Evolutionary conservation across 768 basidiomycete species (phyloP).

Genomic region (Leccinum variicolor): DNA sequence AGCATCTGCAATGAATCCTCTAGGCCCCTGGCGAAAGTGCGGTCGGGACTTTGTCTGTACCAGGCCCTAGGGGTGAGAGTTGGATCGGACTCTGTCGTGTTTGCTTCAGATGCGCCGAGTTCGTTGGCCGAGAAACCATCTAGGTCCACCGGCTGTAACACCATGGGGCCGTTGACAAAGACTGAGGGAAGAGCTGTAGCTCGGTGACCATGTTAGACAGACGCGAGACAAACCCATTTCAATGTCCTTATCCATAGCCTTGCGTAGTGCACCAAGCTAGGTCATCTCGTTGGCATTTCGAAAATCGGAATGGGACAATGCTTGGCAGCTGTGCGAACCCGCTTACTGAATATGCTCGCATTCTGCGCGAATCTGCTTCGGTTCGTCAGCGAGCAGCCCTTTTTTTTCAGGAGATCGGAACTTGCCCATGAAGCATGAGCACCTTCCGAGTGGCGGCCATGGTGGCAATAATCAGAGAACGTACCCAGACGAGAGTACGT

Average conservation of each 20-base stretch:
- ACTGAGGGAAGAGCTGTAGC: slow-evolving; percentile 39
- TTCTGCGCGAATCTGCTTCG: slow-evolving; percentile 66
- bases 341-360: slow-evolving; percentile 64
- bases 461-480: neutral
- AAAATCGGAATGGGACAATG: neutral
- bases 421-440: slow-evolving; percentile 47
- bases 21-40: slow-evolving; percentile 51
- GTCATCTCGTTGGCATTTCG: neutral
- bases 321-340: slow-evolving; percentile 40
- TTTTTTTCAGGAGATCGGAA: neutral
- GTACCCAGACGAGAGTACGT: neutral
- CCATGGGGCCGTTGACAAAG: slow-evolving; percentile 68
- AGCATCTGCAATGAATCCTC: slow-evolving; percentile 54
- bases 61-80: slow-evolving; percentile 61
- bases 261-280: slow-evolving; percentile 71
- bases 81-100: slow-evolving; percentile 41
- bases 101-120: slow-evolving; percentile 39
- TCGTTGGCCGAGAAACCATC: slow-evolving; percentile 25
- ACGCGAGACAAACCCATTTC: slow-evolving; percentile 51
- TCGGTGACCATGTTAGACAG: neutral
- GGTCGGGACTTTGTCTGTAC: slow-evolving; percentile 60
- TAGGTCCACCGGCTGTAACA: slow-evolving; percentile 66
- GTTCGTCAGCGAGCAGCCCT: neutral
- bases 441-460: slow-evolving; percentile 33
- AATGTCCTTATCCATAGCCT: slow-evolving; percentile 59